Evolutionary conservation across 305 asterid species (phyloP).

Genomic region (Fraxinus velutina): DNA sequence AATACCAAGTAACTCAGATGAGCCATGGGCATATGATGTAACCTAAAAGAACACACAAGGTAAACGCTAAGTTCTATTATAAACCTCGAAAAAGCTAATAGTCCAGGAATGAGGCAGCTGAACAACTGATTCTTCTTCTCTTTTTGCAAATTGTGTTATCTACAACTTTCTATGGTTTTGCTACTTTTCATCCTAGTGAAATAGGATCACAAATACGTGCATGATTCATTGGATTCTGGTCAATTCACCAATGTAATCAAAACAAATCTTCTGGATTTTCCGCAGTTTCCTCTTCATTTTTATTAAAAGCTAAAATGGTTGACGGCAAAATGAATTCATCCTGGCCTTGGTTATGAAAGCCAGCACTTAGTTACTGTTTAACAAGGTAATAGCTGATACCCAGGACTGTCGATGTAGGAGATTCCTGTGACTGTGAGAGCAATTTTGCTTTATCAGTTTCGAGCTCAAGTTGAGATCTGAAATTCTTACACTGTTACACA

Average conservation of each 20-base stretch:
- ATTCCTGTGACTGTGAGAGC: background rate
- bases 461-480: background rate
- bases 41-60: conserved; percentile 50
- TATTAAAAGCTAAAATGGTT: background rate
- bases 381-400: background rate
- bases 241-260: background rate
- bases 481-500: background rate
- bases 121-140: conserved; percentile 1
- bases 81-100: conserved; percentile 13
- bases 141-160: background rate
- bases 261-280: background rate
- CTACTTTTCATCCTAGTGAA: background rate
- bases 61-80: conserved; percentile 9
- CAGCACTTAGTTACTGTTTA: background rate
- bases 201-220: background rate
- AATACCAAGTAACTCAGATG: conserved; percentile 91
- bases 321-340: background rate
- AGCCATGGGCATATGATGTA: conserved; percentile 98
- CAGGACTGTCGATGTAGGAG: background rate
- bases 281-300: background rate
- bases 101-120: conserved; percentile 12
- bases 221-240: background rate
- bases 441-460: background rate
- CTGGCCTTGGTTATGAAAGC: background rate
- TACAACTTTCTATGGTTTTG: background rate